Conservation (phyloP, 2,329 filamentous ascomycete species). For the Thermothelomyces thermophilus region DNA sequence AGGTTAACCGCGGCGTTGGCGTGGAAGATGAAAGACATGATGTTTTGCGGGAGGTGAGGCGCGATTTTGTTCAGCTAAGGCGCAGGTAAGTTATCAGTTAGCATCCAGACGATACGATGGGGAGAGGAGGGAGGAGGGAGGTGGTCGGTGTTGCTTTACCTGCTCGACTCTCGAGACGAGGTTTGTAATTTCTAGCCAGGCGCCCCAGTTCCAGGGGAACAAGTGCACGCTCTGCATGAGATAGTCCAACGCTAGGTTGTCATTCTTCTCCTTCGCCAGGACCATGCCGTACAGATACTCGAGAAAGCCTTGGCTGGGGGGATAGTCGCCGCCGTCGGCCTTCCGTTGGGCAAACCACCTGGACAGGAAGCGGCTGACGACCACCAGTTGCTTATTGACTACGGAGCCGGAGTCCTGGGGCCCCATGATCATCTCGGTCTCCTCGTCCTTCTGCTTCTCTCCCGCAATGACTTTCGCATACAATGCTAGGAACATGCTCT, state of each 20-base stretch:
- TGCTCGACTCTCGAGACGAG: slow-evolving; percentile 76
- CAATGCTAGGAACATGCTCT: slow-evolving; percentile 82
- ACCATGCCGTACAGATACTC: slow-evolving; percentile 91
- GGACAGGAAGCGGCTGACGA: slow-evolving; percentile 68
- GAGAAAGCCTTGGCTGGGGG: slow-evolving; percentile 79
- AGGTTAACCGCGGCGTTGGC: slow-evolving; percentile 86
- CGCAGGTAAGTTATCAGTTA: slow-evolving; percentile 22
- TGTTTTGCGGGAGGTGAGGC: slow-evolving; percentile 73
- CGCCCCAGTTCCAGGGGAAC: slow-evolving; percentile 94
- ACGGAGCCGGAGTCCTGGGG: slow-evolving; percentile 82
- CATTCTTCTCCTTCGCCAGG: slow-evolving; percentile 83
- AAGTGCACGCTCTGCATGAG: slow-evolving; percentile 82
- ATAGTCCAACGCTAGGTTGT: slow-evolving; percentile 75
- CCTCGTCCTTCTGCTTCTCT: slow-evolving; percentile 93
- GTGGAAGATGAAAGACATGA: slow-evolving; percentile 91
- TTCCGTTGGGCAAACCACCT: slow-evolving; percentile 69
- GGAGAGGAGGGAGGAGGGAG: background rate
- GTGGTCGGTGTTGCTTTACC: slow-evolving; percentile 43
- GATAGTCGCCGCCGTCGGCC: slow-evolving; percentile 50
- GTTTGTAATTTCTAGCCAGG: slow-evolving; percentile 86
- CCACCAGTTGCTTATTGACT: slow-evolving; percentile 75
- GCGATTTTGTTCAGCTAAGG: slow-evolving; percentile 64
- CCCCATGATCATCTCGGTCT: slow-evolving; percentile 94
- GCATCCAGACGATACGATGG: too few species aligned
- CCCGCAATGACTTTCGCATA: slow-evolving; percentile 91